Evolutionary conservation across 345 rosid species (phyloP).

Genomic region (Pistacia vera): DNA sequence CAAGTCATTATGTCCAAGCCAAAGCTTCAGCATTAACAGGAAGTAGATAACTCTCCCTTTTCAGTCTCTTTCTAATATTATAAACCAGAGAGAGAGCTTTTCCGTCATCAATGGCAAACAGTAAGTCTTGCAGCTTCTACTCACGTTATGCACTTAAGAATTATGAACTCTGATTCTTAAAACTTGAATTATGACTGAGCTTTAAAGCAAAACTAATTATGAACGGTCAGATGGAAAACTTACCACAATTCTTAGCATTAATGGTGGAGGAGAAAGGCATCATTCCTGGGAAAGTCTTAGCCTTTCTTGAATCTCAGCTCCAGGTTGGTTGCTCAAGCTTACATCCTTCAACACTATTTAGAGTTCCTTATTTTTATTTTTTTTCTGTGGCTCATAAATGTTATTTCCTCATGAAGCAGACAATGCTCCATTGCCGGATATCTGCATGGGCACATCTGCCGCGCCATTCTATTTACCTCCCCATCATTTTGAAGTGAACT

Average conservation of each 20-base stretch:
- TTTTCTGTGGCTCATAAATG: no score
- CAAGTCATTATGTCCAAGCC: no score
- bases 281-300: conserved; percentile 14
- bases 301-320: conserved; percentile 22
- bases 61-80: no score
- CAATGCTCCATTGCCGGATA: conserved; percentile 20
- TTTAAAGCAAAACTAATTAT: neutral
- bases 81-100: no score
- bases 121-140: neutral
- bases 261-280: conserved; percentile 15
- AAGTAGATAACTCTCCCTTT: no score
- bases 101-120: conserved; percentile 5
- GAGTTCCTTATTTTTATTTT: neutral
- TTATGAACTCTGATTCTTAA: neutral
- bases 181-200: no score
- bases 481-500: conserved; percentile 14
- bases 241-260: conserved; percentile 16
- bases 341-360: neutral
- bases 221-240: neutral
- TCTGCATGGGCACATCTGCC: conserved; percentile 20
- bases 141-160: no score
- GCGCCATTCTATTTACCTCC: conserved; percentile 27
- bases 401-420: no score
- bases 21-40: no score
- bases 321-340: conserved; percentile 9